phyloP scores from a whole-genome alignment of 805 yeast species.

The Suhomyces sp. region DNA sequence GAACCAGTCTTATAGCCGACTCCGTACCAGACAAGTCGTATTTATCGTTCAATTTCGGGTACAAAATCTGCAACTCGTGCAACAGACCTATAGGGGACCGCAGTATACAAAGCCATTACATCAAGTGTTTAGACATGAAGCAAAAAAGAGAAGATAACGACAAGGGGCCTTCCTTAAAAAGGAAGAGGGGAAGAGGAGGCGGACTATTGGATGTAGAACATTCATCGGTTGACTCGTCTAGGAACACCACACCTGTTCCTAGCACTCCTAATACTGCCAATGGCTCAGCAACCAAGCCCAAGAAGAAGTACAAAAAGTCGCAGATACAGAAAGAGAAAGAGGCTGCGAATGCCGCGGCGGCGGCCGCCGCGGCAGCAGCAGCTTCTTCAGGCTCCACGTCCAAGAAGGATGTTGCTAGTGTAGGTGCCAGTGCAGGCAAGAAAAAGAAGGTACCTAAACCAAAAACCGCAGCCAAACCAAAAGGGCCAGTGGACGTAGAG shows the following conservation, averaged over 20 bases:
- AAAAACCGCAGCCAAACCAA: constrained; percentile 51
- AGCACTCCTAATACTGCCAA: constrained; percentile 22
- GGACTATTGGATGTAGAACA: constrained; percentile 31
- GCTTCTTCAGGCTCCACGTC: constrained; percentile 6
- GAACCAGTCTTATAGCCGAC: constrained; percentile 20
- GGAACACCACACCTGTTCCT: constrained; percentile 38
- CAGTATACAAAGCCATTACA: constrained; percentile 30
- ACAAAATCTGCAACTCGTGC: constrained; percentile 39
- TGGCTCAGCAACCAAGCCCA: constrained; percentile 25
- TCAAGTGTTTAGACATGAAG: constrained; percentile 39
- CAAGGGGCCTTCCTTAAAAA: constrained; percentile 18
- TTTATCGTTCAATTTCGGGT: constrained; percentile 33
- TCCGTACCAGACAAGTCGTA: constrained; percentile 25
- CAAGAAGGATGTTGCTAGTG: constrained; percentile 3
- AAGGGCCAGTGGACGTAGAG: constrained; percentile 88
- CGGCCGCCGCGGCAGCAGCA: constrained; percentile 39
- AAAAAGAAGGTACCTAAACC: constrained; percentile 35
- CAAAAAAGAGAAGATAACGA: constrained; percentile 22
- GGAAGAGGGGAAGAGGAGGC: constrained; percentile 23
- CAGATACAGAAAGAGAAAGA: constrained; percentile 45
- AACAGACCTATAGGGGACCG: constrained; percentile 40
- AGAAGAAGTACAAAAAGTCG: constrained; percentile 43
- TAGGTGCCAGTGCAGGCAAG: constrained; percentile 11
- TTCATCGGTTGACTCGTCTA: constrained; percentile 39
- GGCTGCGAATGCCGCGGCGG: constrained; percentile 46